Evolutionary conservation across 768 basidiomycete genomes (phyloP).

Genomic region (Kwoniella mangroviensis): DNA sequence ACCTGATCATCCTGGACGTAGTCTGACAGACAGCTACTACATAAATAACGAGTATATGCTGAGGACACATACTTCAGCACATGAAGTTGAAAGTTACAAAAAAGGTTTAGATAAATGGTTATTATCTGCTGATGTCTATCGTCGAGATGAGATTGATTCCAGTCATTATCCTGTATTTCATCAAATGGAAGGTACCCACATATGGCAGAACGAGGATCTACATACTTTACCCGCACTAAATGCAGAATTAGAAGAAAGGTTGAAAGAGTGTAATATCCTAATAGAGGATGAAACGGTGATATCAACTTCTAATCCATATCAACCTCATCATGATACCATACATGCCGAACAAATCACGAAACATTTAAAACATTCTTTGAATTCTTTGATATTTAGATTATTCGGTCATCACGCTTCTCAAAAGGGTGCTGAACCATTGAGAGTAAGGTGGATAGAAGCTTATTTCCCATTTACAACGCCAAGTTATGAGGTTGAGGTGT

Average conservation of each 20-base stretch:
- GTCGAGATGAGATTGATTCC: conserved; percentile 95
- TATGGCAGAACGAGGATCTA: conserved; percentile 65
- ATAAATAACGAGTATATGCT: conserved; percentile 88
- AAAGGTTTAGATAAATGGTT: conserved; percentile 81
- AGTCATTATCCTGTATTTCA: conserved; percentile 98
- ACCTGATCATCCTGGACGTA: conserved; percentile 86
- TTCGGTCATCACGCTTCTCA: conserved; percentile 68
- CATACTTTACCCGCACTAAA: conserved; percentile 73
- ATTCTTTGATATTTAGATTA: conserved; percentile 77
- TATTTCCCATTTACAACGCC: conserved; percentile 98
- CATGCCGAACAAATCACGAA: conserved; percentile 74
- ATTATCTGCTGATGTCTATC: conserved; percentile 93
- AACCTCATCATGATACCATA: conserved; percentile 73
- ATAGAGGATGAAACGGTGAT: conserved; percentile 85
- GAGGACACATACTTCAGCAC: conserved; percentile 96
- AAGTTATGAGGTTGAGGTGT: conserved; percentile 96
- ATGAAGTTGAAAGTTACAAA: conserved; percentile 88
- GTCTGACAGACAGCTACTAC: conserved; percentile 92
- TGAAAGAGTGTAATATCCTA: conserved; percentile 74
- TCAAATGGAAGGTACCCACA: conserved; percentile 92
- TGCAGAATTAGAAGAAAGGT: conserved; percentile 64
- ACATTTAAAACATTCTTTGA: conserved; percentile 88
- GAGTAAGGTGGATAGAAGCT: conserved; percentile 95
- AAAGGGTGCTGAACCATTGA: conserved; percentile 70
- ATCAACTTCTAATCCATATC: conserved; percentile 76